A percentile compares a stretch with the other conserved stretches of the same genome.
These are phyloP conservation scores for Triticum urartu DNA, from an alignment of 176 grass and related monocot species.

Conservation along the genomic window DNA sequence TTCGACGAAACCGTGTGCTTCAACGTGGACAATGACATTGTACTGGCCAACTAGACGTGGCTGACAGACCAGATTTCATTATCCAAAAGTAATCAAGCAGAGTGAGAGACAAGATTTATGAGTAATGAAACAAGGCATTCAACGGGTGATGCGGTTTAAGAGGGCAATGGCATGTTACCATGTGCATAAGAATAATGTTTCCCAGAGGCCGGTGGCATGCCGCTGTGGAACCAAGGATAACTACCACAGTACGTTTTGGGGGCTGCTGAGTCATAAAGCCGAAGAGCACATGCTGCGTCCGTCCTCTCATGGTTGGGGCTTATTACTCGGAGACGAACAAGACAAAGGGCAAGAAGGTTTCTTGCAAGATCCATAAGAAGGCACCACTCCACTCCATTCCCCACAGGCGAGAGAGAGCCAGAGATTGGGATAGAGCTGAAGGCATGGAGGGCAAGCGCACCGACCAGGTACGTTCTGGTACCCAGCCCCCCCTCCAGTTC, in stretches of 20 bases:
- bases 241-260: neutral
- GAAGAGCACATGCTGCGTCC: slow-evolving; percentile 11
- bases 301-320: slow-evolving; percentile 2
- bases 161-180: neutral
- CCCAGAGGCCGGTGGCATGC: neutral
- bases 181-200: neutral
- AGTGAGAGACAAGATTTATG: neutral
- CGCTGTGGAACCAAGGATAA: neutral
- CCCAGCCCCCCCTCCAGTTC: neutral
- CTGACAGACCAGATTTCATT: neutral
- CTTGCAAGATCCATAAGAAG: neutral
- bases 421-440: neutral
- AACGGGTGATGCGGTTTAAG: slow-evolving; percentile 1
- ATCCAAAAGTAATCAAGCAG: neutral
- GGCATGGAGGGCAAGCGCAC: slow-evolving; percentile 21
- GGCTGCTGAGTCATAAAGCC: slow-evolving; percentile 25
- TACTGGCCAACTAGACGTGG: neutral
- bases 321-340: no score
- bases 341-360: neutral
- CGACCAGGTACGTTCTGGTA: slow-evolving; percentile 27
- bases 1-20: slow-evolving; percentile 21
- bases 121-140: neutral
- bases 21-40: slow-evolving; percentile 19
- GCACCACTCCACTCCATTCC: neutral
- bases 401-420: neutral